Conservation (phyloP, 176 grass and related monocot species). For the Luzula sylvatica region DNA sequence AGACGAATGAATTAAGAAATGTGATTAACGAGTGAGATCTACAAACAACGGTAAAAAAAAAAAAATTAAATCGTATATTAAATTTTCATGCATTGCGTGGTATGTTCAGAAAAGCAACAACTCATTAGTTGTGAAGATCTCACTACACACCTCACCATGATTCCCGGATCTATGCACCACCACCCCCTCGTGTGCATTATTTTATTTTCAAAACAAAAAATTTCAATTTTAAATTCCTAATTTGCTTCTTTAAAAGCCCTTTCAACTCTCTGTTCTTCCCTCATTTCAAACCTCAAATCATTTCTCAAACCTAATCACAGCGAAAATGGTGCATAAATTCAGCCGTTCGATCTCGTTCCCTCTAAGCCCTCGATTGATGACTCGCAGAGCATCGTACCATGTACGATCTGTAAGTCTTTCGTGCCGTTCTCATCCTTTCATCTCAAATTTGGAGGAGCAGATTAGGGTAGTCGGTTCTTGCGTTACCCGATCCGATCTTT, state of each 20-base stretch:
- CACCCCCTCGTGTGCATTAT: neutral
- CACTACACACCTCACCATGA: neutral
- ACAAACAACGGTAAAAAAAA: too few species aligned
- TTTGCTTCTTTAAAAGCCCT: neutral
- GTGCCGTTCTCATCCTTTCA: constrained; percentile 33
- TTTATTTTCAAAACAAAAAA: neutral
- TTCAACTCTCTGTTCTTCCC: too few species aligned
- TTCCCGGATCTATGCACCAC: neutral
- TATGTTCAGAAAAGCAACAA: neutral
- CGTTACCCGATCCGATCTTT: constrained; percentile 12
- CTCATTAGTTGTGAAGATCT: neutral
- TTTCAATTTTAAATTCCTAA: neutral
- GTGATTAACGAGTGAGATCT: too few species aligned
- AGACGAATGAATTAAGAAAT: too few species aligned
- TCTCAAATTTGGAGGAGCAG: constrained; percentile 39
- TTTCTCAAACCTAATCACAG: neutral
- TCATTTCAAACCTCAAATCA: neutral
- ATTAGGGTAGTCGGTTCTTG: constrained; percentile 22
- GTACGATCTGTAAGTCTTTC: constrained; percentile 49
- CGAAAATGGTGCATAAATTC: constrained; percentile 38
- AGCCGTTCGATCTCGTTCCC: constrained; percentile 57
- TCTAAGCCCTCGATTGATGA: constrained; percentile 16
- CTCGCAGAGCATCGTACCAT: constrained; percentile 4
- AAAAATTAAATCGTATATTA: too few species aligned
- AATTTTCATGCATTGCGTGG: neutral